Evolutionary conservation across 805 yeast genomes (phyloP).

Genomic region (Ogataea angusta): DNA sequence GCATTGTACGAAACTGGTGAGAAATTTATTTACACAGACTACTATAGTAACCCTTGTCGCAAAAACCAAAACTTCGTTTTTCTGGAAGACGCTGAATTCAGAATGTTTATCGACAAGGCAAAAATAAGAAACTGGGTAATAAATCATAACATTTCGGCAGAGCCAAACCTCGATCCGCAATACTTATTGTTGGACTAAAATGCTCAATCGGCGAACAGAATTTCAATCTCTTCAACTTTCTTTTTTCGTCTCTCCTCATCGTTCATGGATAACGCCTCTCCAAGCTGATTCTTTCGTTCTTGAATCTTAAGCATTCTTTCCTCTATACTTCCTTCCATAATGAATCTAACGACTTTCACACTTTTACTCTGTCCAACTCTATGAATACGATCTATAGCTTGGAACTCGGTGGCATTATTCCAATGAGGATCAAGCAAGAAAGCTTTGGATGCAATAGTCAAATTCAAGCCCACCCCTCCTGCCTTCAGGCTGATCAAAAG

Average conservation of each 20-base stretch:
- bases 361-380: conserved; percentile 78
- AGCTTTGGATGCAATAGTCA: conserved; percentile 81
- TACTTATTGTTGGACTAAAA: conserved; percentile 27
- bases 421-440: conserved; percentile 97
- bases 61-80: conserved; percentile 19
- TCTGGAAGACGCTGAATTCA: conserved; percentile 24
- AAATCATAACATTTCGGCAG: conserved; percentile 20
- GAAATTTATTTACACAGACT: conserved; percentile 27
- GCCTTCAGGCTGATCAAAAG: conserved; percentile 78
- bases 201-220: conserved; percentile 49
- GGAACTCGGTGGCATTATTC: conserved; percentile 89
- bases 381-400: conserved; percentile 87
- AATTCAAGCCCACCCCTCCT: conserved; percentile 90
- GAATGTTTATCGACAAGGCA: conserved; percentile 23
- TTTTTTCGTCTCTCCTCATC: conserved; percentile 71
- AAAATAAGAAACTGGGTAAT: conserved; percentile 30
- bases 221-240: conserved; percentile 69
- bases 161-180: conserved; percentile 16
- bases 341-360: conserved; percentile 76
- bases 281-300: conserved; percentile 74
- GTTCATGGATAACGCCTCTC: conserved; percentile 73
- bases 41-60: conserved; percentile 21
- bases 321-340: conserved; percentile 79
- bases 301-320: conserved; percentile 86
- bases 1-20: conserved; percentile 34